phyloP scores from a whole-genome alignment of 2,329 filamentous ascomycete species.

The Alternaria tenuissima region DNA sequence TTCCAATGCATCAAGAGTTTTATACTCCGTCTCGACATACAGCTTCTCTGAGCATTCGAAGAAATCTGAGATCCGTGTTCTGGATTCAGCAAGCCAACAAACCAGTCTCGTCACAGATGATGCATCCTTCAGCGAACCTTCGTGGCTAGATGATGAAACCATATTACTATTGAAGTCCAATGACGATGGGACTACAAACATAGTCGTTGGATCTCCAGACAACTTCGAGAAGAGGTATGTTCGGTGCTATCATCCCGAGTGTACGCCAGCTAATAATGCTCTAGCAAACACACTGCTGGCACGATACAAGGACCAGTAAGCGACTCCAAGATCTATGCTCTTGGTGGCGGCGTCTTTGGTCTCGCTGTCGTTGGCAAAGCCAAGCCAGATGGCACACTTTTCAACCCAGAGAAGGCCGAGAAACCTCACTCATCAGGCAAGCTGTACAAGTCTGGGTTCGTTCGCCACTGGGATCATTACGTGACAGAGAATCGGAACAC shows the following conservation, averaged over 20 bases:
- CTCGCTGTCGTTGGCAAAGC: conserved; percentile 67
- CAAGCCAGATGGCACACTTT: conserved; percentile 72
- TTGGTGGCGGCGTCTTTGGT: conserved; percentile 50
- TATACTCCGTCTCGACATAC: conserved; percentile 78
- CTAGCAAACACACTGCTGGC: conserved; percentile 53
- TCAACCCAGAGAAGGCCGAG: conserved; percentile 68
- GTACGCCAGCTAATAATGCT: conserved; percentile 5
- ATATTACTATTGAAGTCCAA: conserved; percentile 62
- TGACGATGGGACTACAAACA: conserved; percentile 51
- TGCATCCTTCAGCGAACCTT: conserved; percentile 71
- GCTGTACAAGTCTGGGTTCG: conserved; percentile 78
- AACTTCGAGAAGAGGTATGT: conserved; percentile 46
- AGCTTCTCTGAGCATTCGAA: conserved; percentile 79
- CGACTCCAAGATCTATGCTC: conserved; percentile 57
- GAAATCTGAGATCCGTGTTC: conserved; percentile 71
- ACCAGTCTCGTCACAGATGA: conserved; percentile 73
- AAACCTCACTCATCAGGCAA: conserved; percentile 70
- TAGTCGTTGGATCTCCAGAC: conserved; percentile 46
- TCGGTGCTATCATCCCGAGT: neutral
- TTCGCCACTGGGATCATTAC: conserved; percentile 85
- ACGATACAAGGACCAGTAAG: conserved; percentile 57
- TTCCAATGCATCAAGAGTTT: conserved; percentile 66
- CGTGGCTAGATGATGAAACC: conserved; percentile 78
- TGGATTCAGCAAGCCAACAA: conserved; percentile 73
- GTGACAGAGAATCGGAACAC: conserved; percentile 72